These are phyloP conservation scores for Boletus insuetus DNA, from an alignment of 768 basidiomycete genomes.

Conservation along the genomic window DNA sequence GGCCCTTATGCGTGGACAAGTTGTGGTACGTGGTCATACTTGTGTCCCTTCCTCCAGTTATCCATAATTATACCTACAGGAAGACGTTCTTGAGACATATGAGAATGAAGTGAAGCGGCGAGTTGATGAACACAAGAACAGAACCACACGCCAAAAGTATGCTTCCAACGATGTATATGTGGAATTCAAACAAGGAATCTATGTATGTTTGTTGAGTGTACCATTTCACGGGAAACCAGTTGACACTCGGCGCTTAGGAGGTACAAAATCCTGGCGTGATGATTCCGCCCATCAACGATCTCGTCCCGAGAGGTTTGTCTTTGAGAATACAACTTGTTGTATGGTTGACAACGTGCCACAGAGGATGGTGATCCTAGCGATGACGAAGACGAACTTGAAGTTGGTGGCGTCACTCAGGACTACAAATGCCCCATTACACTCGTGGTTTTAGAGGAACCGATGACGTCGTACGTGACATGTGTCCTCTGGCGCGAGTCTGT, in stretches of 20 bases:
- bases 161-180: conserved; percentile 57
- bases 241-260: conserved; percentile 45
- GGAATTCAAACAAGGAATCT: conserved; percentile 62
- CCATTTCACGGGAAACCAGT: background rate
- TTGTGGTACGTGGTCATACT: conserved; percentile 48
- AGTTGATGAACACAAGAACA: conserved; percentile 47
- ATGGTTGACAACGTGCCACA: conserved; percentile 25
- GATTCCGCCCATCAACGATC: conserved; percentile 76
- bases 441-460: conserved; percentile 61
- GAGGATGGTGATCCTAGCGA: conserved; percentile 82
- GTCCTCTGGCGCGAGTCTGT: background rate
- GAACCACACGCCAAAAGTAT: conserved; percentile 80
- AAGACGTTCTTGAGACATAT: conserved; percentile 51
- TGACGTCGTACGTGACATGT: conserved; percentile 68
- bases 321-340: no score
- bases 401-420: conserved; percentile 81
- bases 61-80: conserved; percentile 35
- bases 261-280: conserved; percentile 58
- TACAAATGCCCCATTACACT: conserved; percentile 85
- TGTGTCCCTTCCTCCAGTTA: background rate
- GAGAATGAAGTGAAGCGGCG: conserved; percentile 40
- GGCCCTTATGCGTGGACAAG: conserved; percentile 49
- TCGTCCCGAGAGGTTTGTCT: conserved; percentile 62
- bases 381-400: conserved; percentile 84
- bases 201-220: conserved; percentile 43